A percentile compares a stretch with the other conserved stretches of the same genome.
phyloP scores from a whole-genome alignment of 1,139 yeast species.

The Scheffersomyces segobiensis region DNA sequence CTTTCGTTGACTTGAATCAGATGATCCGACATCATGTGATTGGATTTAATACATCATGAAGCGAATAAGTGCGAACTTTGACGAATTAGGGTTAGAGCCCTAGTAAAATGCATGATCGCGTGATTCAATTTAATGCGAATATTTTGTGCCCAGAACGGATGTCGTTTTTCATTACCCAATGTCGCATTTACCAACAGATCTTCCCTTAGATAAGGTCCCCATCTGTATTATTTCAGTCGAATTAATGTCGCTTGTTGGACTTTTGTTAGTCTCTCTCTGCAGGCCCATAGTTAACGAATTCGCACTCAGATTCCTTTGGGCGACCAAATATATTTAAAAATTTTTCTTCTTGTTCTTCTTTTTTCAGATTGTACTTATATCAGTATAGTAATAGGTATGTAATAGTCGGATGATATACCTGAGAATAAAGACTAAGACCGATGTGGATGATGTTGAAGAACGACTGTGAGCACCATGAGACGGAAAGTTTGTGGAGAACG shows the following conservation, averaged over 20 bases:
- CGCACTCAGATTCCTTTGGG: constrained; percentile 6
- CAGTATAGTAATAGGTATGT: constrained; percentile 20
- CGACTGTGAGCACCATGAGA: not conserved
- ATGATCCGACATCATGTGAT: not conserved
- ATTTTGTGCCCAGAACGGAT: not conserved
- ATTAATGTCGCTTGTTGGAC: not conserved
- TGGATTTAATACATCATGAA: not conserved
- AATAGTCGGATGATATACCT: constrained; percentile 2
- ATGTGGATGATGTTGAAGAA: not conserved
- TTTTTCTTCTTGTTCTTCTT: constrained; percentile 11
- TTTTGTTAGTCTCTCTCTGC: not conserved
- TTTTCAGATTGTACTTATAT: constrained; percentile 7
- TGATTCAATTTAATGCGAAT: not conserved
- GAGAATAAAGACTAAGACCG: not conserved
- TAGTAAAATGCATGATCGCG: no score
- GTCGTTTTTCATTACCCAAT: not conserved
- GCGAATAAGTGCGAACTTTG: not conserved
- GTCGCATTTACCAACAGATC: not conserved
- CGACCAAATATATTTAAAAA: constrained; percentile 10
- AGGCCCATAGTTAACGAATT: constrained; percentile 3
- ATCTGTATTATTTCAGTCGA: not conserved
- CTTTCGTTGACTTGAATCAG: not conserved
- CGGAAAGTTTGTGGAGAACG: not conserved
- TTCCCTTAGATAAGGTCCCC: not conserved
- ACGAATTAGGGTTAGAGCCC: not conserved